Percentiles rank a stretch among this genome's conserved stretches.
These are phyloP conservation scores for Termitomyces sp. DNA, from an alignment of 768 basidiomycete species.

Conservation along the genomic window DNA sequence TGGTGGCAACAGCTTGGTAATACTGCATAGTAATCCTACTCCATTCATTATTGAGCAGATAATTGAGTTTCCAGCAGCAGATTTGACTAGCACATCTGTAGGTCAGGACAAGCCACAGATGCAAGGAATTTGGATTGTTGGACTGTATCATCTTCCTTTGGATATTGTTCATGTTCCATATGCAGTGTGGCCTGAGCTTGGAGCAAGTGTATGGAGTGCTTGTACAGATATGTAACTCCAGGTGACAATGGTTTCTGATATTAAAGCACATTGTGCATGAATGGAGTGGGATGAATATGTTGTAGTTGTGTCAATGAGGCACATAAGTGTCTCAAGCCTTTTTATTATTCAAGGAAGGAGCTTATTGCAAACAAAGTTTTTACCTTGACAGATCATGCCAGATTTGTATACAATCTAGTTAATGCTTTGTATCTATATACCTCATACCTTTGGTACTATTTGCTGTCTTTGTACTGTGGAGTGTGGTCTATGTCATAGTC, in stretches of 20 bases:
- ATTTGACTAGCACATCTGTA: not conserved
- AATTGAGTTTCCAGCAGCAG: not conserved
- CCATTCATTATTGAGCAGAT: not conserved
- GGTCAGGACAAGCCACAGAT: not conserved
- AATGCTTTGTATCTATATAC: not conserved
- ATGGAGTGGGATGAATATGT: not conserved
- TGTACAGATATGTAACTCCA: not conserved
- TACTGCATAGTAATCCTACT: not conserved
- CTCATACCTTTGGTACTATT: not conserved
- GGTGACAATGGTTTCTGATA: not conserved
- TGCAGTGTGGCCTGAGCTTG: no score
- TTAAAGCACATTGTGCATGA: not conserved
- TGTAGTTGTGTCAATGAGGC: not conserved
- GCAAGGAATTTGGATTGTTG: not conserved
- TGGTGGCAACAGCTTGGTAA: not conserved
- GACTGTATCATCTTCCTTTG: not conserved
- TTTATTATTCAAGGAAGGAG: not conserved
- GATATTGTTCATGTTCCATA: not conserved
- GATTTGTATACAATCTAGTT: not conserved
- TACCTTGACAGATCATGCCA: not conserved
- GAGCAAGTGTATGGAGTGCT: no score
- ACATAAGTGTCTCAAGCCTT: not conserved
- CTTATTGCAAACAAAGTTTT: not conserved
- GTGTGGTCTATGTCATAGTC: not conserved
- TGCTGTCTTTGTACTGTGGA: not conserved